Evolutionary conservation across 768 basidiomycete genomes (phyloP), one percentile per base, ranked within the genome.

Genomic region (Pleurotus ostreatus): DNA sequence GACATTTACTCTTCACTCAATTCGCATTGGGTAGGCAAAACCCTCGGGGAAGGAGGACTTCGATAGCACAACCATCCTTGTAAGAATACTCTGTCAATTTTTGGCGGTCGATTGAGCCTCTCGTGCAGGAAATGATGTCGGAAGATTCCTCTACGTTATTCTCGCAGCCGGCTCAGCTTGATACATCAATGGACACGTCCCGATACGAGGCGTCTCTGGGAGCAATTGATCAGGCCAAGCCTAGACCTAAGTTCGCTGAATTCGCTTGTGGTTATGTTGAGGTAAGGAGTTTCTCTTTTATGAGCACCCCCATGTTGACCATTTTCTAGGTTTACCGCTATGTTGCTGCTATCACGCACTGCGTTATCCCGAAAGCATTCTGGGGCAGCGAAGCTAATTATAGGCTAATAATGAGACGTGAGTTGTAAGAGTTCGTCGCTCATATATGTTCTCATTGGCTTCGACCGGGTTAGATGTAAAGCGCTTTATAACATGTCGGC

Each of bases 301-400:
- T 57, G 18, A 16, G 13, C 46, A 22, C 30, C 13, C 46, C 26
- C 18, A 15, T 20, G 59, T 37, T 34, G 11, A 34, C 8, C 30
- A 2, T 12, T 34, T 34, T 34, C n/a, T 56, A 94, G 90, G 89
- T 95, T 23, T 85, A 77, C 63, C 78, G 83, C 20, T 95, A 84
- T 70, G 82, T 82, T 8, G 71, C 74, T 3, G 65, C 82, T 2
- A 74, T 88, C 38, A 88, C 90, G 0, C 82, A 83, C 57, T 63
- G 76, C 6, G 82, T 94, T 13, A 85, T 95, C 53, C 92, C 92
- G 2, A 78, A 79, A 26, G 72, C 75, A 12, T 81, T 95, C 58
- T 95, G 94, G 92, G 94, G 94, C 9, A 84, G 80, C 18, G 66
- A 74, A 37, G 68, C 59, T 40, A 98, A 98, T 63, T 78, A 84